phyloP scores from a whole-genome alignment of 148 eudicot species.

The Spergularia marina region DNA sequence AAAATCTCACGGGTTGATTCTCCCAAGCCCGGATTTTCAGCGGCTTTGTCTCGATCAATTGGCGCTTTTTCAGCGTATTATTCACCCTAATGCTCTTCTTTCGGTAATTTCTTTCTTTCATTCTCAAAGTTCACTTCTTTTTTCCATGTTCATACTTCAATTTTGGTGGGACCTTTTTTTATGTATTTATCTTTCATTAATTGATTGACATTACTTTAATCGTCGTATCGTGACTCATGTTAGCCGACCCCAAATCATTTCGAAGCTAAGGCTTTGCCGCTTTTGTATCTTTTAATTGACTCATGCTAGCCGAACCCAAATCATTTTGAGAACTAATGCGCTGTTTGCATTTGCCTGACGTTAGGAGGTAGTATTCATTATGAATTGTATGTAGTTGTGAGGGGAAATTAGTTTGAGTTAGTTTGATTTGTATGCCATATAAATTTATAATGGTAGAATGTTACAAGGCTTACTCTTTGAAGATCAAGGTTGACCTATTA shows the following conservation, averaged over 20 bases:
- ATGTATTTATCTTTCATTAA: not conserved
- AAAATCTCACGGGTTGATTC: conserved; percentile 43
- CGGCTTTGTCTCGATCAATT: conserved; percentile 78
- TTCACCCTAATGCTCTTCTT: conserved; percentile 69
- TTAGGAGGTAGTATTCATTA: not conserved
- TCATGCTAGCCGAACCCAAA: no score
- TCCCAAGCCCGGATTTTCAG: conserved; percentile 85
- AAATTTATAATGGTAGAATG: not conserved
- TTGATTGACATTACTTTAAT: not conserved
- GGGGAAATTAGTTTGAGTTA: not conserved
- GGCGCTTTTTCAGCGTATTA: conserved; percentile 74
- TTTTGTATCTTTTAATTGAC: no score
- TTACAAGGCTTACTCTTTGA: no score
- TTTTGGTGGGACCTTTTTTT: no score
- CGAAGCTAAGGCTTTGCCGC: no score
- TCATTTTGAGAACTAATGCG: not conserved
- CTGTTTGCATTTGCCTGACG: not conserved
- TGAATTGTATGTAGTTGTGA: not conserved
- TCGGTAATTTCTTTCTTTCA: conserved; percentile 45
- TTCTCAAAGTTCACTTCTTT: not conserved
- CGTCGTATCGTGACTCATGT: no score
- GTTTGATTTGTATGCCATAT: not conserved
- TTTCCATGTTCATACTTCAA: not conserved
- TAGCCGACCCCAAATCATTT: no score
- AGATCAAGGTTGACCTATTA: no score